These are phyloP conservation scores for Fusarium temperatum DNA, from an alignment of 2,329 filamentous ascomycete species.

Conservation along the genomic window DNA sequence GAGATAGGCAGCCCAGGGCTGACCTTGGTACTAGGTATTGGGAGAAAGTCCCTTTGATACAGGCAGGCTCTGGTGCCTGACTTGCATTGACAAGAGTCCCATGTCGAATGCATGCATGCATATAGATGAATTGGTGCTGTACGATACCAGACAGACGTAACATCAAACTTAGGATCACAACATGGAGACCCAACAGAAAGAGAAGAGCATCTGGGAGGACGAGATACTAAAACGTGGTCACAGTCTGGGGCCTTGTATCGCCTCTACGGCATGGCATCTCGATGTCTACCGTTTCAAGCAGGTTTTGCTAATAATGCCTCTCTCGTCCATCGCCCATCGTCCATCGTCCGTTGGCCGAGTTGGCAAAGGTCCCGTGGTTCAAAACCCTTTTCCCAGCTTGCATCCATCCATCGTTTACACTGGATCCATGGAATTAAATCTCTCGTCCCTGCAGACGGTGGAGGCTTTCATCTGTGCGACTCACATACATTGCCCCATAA, in stretches of 20 bases:
- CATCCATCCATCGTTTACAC: neutral
- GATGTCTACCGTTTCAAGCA: slow-evolving; percentile 23
- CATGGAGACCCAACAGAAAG: slow-evolving; percentile 16
- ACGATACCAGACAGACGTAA: slow-evolving; percentile 13
- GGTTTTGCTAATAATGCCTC: slow-evolving; percentile 19
- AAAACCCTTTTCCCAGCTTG: neutral
- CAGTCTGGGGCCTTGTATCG: neutral
- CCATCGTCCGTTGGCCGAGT: slow-evolving; percentile 16
- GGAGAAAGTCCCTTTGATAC: slow-evolving; percentile 9
- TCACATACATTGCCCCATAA: slow-evolving; percentile 32
- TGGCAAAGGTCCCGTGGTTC: slow-evolving; percentile 29
- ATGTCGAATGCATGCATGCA: slow-evolving; percentile 29
- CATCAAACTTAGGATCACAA: slow-evolving; percentile 14
- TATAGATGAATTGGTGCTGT: slow-evolving; percentile 23
- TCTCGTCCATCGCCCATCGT: slow-evolving; percentile 1
- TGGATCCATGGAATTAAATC: slow-evolving; percentile 35
- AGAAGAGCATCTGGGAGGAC: neutral
- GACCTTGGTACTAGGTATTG: neutral
- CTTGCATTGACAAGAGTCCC: slow-evolving; percentile 25
- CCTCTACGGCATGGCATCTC: slow-evolving; percentile 13
- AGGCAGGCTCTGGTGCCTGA: slow-evolving; percentile 18
- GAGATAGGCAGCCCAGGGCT: slow-evolving; percentile 25
- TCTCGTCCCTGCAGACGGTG: slow-evolving; percentile 29
- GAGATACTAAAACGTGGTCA: slow-evolving; percentile 16
- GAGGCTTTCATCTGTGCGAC: slow-evolving; percentile 22